Conservation (phyloP, 176 grass and related monocot species). For the Oryza punctata region DNA sequence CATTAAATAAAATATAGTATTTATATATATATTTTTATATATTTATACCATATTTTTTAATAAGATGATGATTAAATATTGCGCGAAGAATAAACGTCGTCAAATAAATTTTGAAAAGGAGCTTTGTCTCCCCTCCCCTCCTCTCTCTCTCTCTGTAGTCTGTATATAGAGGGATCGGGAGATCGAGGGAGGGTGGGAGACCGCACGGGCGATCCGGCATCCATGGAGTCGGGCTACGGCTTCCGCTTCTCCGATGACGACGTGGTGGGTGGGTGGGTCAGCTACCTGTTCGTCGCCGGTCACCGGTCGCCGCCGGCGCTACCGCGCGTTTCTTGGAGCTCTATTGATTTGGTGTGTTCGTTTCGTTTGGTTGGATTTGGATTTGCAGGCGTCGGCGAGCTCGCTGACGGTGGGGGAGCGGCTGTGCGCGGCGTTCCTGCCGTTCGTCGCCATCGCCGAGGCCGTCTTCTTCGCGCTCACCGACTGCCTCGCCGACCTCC, state of each 20-base stretch:
- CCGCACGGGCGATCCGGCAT: not conserved
- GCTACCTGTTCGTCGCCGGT: too few species aligned
- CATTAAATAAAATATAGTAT: too few species aligned
- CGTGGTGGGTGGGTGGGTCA: constrained; percentile 8
- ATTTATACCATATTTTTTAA: too few species aligned
- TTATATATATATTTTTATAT: too few species aligned
- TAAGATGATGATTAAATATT: too few species aligned
- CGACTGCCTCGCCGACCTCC: constrained; percentile 59
- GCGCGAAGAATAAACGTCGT: too few species aligned
- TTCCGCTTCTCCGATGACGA: constrained; percentile 31
- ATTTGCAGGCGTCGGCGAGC: constrained; percentile 49
- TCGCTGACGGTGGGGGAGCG: constrained; percentile 70
- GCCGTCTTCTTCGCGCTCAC: constrained; percentile 56
- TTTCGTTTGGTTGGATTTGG: not conserved
- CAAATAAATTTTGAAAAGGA: too few species aligned
- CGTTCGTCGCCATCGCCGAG: constrained; percentile 54
- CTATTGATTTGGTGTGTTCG: too few species aligned
- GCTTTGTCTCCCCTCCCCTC: too few species aligned
- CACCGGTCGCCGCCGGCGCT: too few species aligned
- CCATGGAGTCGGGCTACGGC: constrained; percentile 46
- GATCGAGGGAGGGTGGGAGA: too few species aligned
- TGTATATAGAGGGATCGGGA: not conserved
- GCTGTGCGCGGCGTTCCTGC: constrained; percentile 60
- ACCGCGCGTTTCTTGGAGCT: not conserved
- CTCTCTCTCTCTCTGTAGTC: too few species aligned